Percentiles rank a stretch among this genome's conserved stretches.
These are phyloP conservation scores for Mycena epipterygia DNA, from an alignment of 768 basidiomycete genomes.

Conservation along the genomic window DNA sequence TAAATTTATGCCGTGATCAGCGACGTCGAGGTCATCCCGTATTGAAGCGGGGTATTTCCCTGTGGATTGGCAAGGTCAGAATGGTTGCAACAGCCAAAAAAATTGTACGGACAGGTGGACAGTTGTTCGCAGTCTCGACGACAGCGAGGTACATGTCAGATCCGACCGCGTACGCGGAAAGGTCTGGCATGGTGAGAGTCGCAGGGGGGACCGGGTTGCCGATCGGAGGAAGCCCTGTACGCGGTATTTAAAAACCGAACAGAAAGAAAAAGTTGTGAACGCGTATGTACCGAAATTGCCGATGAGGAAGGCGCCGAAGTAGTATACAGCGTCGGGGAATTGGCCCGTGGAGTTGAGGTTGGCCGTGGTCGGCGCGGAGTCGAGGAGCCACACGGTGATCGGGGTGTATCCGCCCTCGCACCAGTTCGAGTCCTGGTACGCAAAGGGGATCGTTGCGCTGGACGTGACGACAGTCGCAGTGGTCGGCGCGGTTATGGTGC, in stretches of 20 bases:
- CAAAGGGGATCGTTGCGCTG: slow-evolving; percentile 31
- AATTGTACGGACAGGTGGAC: slow-evolving; percentile 35
- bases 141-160: slow-evolving; percentile 36
- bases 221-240: slow-evolving; percentile 26
- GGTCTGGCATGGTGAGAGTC: slow-evolving; percentile 32
- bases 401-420: slow-evolving; percentile 39
- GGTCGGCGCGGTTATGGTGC: slow-evolving; percentile 30
- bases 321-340: slow-evolving; percentile 28
- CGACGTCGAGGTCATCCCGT: slow-evolving; percentile 29
- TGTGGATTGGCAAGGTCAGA: background rate
- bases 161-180: slow-evolving; percentile 17
- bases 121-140: slow-evolving; percentile 38
- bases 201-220: slow-evolving; percentile 27
- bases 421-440: slow-evolving; percentile 39
- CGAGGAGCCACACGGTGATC: slow-evolving; percentile 37
- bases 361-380: slow-evolving; percentile 33
- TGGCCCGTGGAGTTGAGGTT: slow-evolving; percentile 36
- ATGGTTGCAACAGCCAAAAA: background rate
- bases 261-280: background rate
- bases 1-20: slow-evolving; percentile 11
- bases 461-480: slow-evolving; percentile 7
- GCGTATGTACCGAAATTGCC: slow-evolving; percentile 26
- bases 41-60: slow-evolving; percentile 35
- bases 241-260: background rate
- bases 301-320: slow-evolving; percentile 32